Percentiles rank a stretch among this genome's conserved stretches.
Conservation (phyloP, 371 early-diverging fungal species). For the Chytridium lagenaria region DNA sequence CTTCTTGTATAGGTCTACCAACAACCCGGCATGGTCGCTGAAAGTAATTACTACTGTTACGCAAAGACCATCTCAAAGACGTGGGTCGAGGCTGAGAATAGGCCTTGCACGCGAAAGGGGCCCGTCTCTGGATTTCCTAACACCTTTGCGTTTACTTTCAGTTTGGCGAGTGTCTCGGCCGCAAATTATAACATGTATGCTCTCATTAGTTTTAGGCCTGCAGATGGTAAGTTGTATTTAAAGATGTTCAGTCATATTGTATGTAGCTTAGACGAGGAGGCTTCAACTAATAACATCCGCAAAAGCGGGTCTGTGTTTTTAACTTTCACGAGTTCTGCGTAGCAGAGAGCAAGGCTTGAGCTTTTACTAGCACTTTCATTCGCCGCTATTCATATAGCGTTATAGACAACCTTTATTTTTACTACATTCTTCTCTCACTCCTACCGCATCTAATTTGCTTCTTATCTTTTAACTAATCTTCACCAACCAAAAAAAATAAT, state of each 20-base stretch:
- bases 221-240: neutral
- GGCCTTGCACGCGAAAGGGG: neutral
- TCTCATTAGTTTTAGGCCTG: neutral
- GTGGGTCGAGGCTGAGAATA: neutral
- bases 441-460: too few species aligned
- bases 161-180: neutral
- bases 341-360: too few species aligned
- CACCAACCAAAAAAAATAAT: too few species aligned
- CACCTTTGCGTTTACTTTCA: neutral
- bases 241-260: too few species aligned
- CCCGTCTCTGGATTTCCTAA: neutral
- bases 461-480: too few species aligned
- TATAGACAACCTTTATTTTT: too few species aligned
- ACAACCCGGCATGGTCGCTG: neutral
- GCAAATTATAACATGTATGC: neutral
- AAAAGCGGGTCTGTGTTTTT: neutral
- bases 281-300: neutral
- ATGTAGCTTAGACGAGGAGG: too few species aligned
- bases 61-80: constrained; percentile 13
- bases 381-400: too few species aligned
- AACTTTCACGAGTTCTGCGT: too few species aligned
- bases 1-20: constrained; percentile 9
- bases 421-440: too few species aligned
- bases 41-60: neutral
- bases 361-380: too few species aligned